A percentile compares a stretch with the other conserved stretches of the same genome.
These are phyloP conservation scores for Scytalidium sp. DNA, from an alignment of 2,329 filamentous ascomycete species.

Conservation along the genomic window DNA sequence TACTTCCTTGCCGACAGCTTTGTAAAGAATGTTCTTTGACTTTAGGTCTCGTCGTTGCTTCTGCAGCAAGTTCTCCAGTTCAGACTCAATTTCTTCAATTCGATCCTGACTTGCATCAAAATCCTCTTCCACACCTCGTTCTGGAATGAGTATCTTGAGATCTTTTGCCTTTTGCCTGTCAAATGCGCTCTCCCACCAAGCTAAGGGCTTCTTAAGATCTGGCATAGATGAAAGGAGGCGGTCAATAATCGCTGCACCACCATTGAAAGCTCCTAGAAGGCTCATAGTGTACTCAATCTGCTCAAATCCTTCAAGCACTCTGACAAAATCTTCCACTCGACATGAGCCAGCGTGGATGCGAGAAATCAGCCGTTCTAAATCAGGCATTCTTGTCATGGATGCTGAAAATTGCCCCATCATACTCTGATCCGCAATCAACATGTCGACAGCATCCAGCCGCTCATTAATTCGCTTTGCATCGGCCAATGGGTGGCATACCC, in stretches of 20 bases:
- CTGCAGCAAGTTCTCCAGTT: constrained; percentile 69
- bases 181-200: constrained; percentile 90
- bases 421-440: constrained; percentile 78
- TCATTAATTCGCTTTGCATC: constrained; percentile 88
- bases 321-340: constrained; percentile 87
- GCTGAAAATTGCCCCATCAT: constrained; percentile 85
- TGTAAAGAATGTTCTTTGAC: constrained; percentile 59
- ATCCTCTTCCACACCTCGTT: constrained; percentile 83
- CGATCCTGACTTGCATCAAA: constrained; percentile 80
- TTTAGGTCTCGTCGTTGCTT: constrained; percentile 70
- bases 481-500: constrained; percentile 94
- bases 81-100: constrained; percentile 71
- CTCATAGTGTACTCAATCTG: constrained; percentile 95
- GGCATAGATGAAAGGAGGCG: constrained; percentile 85
- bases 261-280: constrained; percentile 68
- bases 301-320: constrained; percentile 92
- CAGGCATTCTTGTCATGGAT: constrained; percentile 86
- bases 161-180: constrained; percentile 77
- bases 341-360: constrained; percentile 91
- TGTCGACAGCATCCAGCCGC: constrained; percentile 88
- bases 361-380: constrained; percentile 90
- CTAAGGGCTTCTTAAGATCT: constrained; percentile 68
- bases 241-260: constrained; percentile 80
- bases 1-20: constrained; percentile 92
- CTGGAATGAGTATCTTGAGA: constrained; percentile 79